Conservation (phyloP, 352 stramenopile species). For the Phytophthora pinifolia region DNA sequence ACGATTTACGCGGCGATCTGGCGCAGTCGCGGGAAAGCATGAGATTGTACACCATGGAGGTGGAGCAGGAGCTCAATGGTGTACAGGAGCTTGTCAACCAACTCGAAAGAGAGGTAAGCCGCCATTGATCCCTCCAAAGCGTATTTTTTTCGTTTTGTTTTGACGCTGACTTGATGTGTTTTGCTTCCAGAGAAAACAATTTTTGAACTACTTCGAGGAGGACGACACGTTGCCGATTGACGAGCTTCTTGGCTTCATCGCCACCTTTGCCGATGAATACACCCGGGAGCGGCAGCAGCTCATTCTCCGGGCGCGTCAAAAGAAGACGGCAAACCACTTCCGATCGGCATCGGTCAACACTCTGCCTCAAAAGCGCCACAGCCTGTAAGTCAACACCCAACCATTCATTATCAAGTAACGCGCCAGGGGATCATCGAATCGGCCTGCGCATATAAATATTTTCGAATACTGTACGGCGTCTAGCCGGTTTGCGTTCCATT, state of each 20-base stretch:
- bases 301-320: constrained; percentile 23
- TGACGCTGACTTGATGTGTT: constrained; percentile 2
- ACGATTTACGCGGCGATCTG: constrained; percentile 24
- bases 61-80: constrained; percentile 56
- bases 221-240: constrained; percentile 65
- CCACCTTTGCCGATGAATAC: constrained; percentile 65
- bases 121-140: background rate
- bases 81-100: constrained; percentile 47
- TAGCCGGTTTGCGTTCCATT: too few relatives aligned
- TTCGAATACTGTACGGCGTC: too few relatives aligned
- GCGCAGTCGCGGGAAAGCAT: constrained; percentile 38
- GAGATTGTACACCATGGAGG: constrained; percentile 55
- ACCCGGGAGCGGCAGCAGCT: constrained; percentile 52
- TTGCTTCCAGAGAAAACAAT: constrained; percentile 47
- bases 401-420: constrained; percentile 16
- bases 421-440: background rate
- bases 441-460: constrained; percentile 15
- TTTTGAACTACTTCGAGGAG: constrained; percentile 81
- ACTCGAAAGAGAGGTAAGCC: constrained; percentile 49
- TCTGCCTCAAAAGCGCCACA: constrained; percentile 26
- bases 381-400: constrained; percentile 19
- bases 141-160: background rate
- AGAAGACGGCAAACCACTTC: constrained; percentile 15
- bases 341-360: constrained; percentile 12
- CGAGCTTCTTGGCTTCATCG: constrained; percentile 61